Conservation (phyloP, 352 stramenopile species). For the Globisporangium carolinianum region DNA sequence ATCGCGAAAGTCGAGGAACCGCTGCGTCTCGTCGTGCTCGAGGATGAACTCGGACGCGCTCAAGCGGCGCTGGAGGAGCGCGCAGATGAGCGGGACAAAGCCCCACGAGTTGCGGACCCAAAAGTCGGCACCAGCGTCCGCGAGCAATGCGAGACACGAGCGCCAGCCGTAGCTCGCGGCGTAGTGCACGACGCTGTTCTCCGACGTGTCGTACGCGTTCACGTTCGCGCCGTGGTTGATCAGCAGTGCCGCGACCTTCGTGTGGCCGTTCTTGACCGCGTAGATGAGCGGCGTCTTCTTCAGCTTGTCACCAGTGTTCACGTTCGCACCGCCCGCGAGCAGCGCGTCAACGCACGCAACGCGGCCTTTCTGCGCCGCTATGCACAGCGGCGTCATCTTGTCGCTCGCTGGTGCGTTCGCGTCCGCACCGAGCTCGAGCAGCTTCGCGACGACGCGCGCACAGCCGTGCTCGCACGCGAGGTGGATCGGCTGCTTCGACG, state of each 20-base stretch:
- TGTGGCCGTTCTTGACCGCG: constrained; percentile 72
- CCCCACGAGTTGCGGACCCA: constrained; percentile 73
- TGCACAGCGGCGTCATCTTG: constrained; percentile 53
- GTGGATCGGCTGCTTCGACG: constrained; percentile 54
- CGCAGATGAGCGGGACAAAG: constrained; percentile 63
- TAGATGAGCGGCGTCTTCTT: constrained; percentile 75
- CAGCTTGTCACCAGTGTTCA: constrained; percentile 63
- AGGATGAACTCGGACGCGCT: constrained; percentile 59
- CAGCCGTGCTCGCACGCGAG: constrained; percentile 43
- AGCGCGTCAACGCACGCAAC: constrained; percentile 47
- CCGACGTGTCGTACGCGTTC: constrained; percentile 67
- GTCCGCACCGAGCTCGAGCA: constrained; percentile 48
- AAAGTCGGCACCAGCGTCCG: constrained; percentile 45
- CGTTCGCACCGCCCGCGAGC: constrained; percentile 41
- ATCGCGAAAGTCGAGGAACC: constrained; percentile 68
- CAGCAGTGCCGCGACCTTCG: constrained; percentile 35
- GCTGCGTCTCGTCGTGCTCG: constrained; percentile 40
- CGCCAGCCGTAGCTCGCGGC: constrained; percentile 71
- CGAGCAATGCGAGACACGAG: constrained; percentile 54
- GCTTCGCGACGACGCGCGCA: constrained; percentile 30
- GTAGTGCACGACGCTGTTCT: constrained; percentile 75
- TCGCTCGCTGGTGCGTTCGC: constrained; percentile 36
- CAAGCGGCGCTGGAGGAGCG: constrained; percentile 55
- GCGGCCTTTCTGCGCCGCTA: constrained; percentile 52
- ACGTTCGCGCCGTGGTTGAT: constrained; percentile 70